phyloP scores from a whole-genome alignment of 305 asterid species.

The Fraxinus paxiana region DNA sequence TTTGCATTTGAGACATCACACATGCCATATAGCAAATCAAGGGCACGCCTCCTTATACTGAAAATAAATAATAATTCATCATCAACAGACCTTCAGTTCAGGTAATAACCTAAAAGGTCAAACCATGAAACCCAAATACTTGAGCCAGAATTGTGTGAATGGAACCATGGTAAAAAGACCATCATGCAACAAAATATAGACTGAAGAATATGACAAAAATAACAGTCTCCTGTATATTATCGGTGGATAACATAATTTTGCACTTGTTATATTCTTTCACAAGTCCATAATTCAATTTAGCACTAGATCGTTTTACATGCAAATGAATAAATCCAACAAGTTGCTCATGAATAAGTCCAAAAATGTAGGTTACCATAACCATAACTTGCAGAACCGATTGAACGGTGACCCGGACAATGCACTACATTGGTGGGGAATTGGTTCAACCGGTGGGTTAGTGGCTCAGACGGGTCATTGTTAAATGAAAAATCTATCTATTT shows the following conservation, averaged over 20 bases:
- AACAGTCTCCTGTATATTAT: background rate
- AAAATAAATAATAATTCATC: slow-evolving; percentile 11
- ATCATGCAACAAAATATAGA: background rate
- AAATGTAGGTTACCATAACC: background rate
- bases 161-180: background rate
- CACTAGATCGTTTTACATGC: background rate
- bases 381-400: background rate
- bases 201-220: background rate
- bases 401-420: background rate
- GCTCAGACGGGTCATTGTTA: background rate
- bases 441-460: background rate
- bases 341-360: background rate
- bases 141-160: background rate
- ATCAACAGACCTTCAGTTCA: slow-evolving; percentile 11
- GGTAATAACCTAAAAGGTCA: background rate
- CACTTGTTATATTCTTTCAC: background rate
- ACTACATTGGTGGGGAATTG: background rate
- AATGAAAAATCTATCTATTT: background rate
- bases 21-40: slow-evolving; percentile 97
- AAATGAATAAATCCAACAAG: background rate
- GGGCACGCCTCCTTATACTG: slow-evolving; percentile 98
- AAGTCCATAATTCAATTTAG: background rate
- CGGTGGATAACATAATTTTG: background rate
- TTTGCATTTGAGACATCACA: slow-evolving; percentile 98
- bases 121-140: background rate